Evolutionary conservation across 306 rosid genomes (phyloP).

Genomic region (Dalbergia cultrata): DNA sequence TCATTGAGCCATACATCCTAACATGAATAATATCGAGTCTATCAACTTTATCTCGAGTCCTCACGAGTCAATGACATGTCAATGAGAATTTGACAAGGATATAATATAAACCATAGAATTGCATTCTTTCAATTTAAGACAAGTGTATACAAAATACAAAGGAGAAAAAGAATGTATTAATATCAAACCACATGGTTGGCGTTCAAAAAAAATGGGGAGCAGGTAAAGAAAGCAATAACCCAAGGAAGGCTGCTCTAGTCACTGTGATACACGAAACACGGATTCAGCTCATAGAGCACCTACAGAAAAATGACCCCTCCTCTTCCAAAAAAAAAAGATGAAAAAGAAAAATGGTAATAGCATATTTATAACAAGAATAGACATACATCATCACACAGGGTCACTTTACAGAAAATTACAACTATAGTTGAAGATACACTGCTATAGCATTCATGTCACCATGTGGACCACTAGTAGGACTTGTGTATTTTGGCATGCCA

Average conservation of each 20-base stretch:
- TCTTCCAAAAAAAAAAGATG: neutral
- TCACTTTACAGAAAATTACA: slow-evolving; percentile 56
- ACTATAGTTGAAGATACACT: slow-evolving; percentile 48
- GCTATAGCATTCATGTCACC: slow-evolving; percentile 51
- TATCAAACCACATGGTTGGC: slow-evolving; percentile 51
- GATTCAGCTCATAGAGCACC: slow-evolving; percentile 43
- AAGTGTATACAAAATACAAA: neutral
- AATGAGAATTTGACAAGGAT: neutral
- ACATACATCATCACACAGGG: slow-evolving; percentile 60
- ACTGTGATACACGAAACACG: slow-evolving; percentile 39
- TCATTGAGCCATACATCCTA: neutral
- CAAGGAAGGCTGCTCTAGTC: slow-evolving; percentile 51
- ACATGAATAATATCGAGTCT: neutral
- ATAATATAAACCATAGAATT: neutral
- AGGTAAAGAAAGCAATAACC: slow-evolving; percentile 51
- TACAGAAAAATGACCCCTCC: slow-evolving; percentile 56
- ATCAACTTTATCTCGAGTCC: too few relatives aligned
- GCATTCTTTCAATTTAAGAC: neutral
- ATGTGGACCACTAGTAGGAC: slow-evolving; percentile 43
- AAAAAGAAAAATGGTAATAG: slow-evolving; percentile 50
- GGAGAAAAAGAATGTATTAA: slow-evolving; percentile 46
- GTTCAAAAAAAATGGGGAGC: slow-evolving; percentile 52
- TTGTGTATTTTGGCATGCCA: slow-evolving; percentile 26
- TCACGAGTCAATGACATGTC: neutral
- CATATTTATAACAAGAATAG: slow-evolving; percentile 47